Base-by-base conservation (phyloP, 192 early-diverging fungal species). In the Ambispora gerdemannii region DNA sequence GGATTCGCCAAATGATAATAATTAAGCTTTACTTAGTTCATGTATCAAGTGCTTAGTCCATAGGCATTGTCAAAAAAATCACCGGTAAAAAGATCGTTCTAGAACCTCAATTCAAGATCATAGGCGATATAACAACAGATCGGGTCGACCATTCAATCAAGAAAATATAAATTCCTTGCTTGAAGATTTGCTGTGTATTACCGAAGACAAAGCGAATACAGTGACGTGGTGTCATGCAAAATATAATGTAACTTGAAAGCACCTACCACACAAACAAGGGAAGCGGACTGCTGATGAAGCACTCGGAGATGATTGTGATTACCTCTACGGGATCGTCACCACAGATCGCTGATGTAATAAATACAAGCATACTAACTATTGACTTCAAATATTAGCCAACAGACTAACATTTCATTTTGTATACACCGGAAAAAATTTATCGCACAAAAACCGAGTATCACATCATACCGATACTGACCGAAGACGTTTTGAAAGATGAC, bases 381-480 rank as follows among this genome's bases (percentile, higher is more conserved):
- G 6, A 47, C 43, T 47, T 17, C 17, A 6, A 10, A 58, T 58
- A 17, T 58, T 58, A 50, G 47, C 22, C 20, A n/a, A 50, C 24
- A 13, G 63, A 49, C 3, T 65, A 49, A 49, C 25, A 65, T 49
- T 65, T 65, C 43, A 65, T 65, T 17, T 0, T 65, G 17, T 49
- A 50, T 49, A 65, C 63, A 4, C 25, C 63, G 20, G 63, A 65
- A 4, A 30, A n/a, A 10, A 50, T 65, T 15, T 65, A 11, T 17
- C 28, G 63, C 30, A 25, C 22, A 10, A 65, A n/a, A 3, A 19
- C 43, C n/a, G 24, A 65, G 3, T 25, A 4, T 50, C 63, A 65
- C 50, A 20, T 65, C 22, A n/a, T n/a, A n/a, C n/a, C n/a, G n/a
- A 35, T 3, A 15, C 11, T 65, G n/a, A 50, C 63, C 8, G 49